Conservation (phyloP, 2,329 filamentous ascomycete genomes). For the Arthrobotrys musiformis region DNA sequence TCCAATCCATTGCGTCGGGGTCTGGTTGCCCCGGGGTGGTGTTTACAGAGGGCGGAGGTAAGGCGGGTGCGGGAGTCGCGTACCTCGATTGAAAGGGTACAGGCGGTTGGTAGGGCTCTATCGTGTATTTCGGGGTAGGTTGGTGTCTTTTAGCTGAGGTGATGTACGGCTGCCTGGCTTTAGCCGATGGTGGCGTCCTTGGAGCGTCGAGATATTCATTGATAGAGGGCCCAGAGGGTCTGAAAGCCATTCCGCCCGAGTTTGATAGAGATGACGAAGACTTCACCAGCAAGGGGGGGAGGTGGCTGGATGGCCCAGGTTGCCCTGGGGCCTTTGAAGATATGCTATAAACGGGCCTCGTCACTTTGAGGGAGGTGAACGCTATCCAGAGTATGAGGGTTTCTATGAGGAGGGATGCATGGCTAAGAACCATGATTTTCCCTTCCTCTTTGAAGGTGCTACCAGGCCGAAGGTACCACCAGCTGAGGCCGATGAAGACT, state of each 20-base stretch:
- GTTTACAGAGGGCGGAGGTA: not conserved
- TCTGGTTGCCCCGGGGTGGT: constrained; percentile 24
- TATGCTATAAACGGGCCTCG: constrained; percentile 19
- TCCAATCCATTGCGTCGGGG: constrained; percentile 53
- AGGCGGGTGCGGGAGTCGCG: not conserved
- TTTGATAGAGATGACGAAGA: constrained; percentile 4
- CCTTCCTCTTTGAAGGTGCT: constrained; percentile 25
- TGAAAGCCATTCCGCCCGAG: constrained; percentile 35
- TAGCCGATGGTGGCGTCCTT: not conserved
- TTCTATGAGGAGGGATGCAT: constrained; percentile 35
- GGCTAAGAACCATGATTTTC: constrained; percentile 39
- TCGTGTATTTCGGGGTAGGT: constrained; percentile 1
- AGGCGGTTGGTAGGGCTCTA: not conserved
- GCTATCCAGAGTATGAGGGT: constrained; percentile 39
- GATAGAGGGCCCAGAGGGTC: constrained; percentile 28
- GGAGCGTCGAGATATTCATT: constrained; percentile 1
- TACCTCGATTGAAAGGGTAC: not conserved
- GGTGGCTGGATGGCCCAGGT: not conserved
- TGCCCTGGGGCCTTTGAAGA: constrained; percentile 4
- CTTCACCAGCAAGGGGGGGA: not conserved
- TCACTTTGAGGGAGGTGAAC: constrained; percentile 37
- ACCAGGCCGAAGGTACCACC: constrained; percentile 39
- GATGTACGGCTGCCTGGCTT: not conserved
- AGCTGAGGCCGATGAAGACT: constrained; percentile 34
- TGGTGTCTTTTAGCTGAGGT: not conserved